Evolutionary conservation across 306 rosid genomes (phyloP).

Genomic region (Trifolium fragiferum): DNA sequence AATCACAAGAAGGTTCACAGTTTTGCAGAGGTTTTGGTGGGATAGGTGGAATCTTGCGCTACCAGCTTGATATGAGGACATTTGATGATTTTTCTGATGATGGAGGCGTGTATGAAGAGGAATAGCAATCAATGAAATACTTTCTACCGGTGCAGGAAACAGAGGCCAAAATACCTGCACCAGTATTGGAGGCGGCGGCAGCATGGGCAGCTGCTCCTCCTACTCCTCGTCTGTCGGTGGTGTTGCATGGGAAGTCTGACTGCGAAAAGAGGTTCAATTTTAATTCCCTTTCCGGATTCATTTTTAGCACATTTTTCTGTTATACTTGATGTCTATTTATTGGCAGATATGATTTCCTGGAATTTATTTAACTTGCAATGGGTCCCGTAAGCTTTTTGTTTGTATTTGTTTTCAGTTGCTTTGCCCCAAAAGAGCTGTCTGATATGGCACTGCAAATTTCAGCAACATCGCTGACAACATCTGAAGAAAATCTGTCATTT

Average conservation of each 20-base stretch:
- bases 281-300: background rate
- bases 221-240: constrained; percentile 18
- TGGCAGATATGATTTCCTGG: background rate
- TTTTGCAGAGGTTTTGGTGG: constrained; percentile 96
- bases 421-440: constrained; percentile 5
- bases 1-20: constrained; percentile 95
- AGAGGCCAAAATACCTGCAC: constrained; percentile 50
- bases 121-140: constrained; percentile 61
- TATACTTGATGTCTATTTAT: background rate
- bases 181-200: constrained; percentile 48
- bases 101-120: constrained; percentile 54
- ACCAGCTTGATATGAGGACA: constrained; percentile 90
- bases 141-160: constrained; percentile 59
- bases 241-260: constrained; percentile 34
- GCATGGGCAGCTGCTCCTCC: constrained; percentile 44
- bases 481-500: constrained; percentile 28
- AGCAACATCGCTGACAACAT: constrained; percentile 11
- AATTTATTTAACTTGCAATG: background rate
- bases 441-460: constrained; percentile 8
- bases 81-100: constrained; percentile 82
- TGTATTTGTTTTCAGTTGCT: constrained; percentile 41
- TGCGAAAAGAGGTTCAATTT: constrained; percentile 41
- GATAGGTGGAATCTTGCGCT: constrained; percentile 89
- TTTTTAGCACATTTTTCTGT: constrained; percentile 4
- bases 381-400: background rate